Base-by-base conservation (phyloP, 768 basidiomycete genomes). In the Tulasnella sp. region DNA sequence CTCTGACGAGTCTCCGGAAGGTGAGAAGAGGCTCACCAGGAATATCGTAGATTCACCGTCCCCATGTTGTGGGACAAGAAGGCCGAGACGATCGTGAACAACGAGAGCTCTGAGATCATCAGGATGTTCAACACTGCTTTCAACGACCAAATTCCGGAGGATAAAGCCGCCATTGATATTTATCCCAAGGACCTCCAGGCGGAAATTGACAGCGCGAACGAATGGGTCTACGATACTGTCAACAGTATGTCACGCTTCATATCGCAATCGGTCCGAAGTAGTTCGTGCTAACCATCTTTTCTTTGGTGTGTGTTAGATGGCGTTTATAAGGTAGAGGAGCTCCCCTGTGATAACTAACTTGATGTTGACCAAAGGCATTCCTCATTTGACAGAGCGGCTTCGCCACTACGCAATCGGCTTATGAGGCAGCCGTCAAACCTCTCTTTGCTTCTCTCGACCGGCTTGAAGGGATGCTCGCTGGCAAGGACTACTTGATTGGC, bases 21-120 rank as follows among this genome's bases (percentile, higher is more conserved):
- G 7, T 3, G 68, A 29, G 31, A 8, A 7, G 15, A 70, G 5
- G 19, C 34, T 36, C 25, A 38, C 14, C 12, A 29, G 19, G 6
- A 25, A n/a, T 19, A 5, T 11, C 42, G 29, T 49, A 83, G 92
- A 45, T 95, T 94, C 85, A 95, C 94, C 1, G 93, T 95, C 14
- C 96, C 96, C 4, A 83, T 95, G 39, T 86, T 99, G 7, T 99
- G 94, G 93, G 97, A 99, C 84, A 96, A 90, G 85, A 93, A 96
- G 83, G 84, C 81, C 58, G 84, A 91, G 67, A 92, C 91, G 52
- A 92, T 98, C 79, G 97, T 99, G 77, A 98, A 96, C 85, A 99
- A 98, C 82, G 97, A 99, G 82, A 91, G 90, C 79, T 90, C 92
- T 3, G 97, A 99, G 84, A 96, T 99, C 81, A 94, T 99, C 81